Percentiles rank a stretch among this genome's conserved stretches.
Conservation (phyloP, 768 basidiomycete species). For the Lyophyllum decastes region DNA sequence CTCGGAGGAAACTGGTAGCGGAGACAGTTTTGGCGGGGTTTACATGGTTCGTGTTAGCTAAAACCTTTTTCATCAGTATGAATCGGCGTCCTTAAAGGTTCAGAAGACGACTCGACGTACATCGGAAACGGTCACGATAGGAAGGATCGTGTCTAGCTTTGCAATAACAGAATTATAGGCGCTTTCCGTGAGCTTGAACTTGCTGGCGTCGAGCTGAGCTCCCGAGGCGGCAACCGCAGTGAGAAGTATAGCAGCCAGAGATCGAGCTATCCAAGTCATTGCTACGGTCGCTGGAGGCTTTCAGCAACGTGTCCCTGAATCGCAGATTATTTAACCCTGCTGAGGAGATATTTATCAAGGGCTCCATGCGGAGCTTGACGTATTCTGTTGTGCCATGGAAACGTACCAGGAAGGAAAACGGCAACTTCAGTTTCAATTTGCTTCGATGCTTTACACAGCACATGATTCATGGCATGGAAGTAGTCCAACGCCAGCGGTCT, state of each 20-base stretch:
- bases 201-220: neutral
- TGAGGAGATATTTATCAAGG: neutral
- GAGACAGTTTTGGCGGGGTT: slow-evolving; percentile 10
- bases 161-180: slow-evolving; percentile 7
- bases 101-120: neutral
- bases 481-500: no score
- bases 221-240: neutral
- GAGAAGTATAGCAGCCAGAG: neutral
- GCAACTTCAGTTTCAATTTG: no score
- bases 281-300: neutral
- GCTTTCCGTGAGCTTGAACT: slow-evolving; percentile 39
- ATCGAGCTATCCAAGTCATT: neutral
- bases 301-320: neutral
- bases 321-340: neutral
- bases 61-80: slow-evolving; percentile 1
- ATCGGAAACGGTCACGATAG: slow-evolving; percentile 10
- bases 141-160: slow-evolving; percentile 10
- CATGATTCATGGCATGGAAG: no score
- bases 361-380: neutral
- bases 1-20: slow-evolving; percentile 8
- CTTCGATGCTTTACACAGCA: no score
- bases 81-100: neutral
- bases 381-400: neutral
- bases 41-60: slow-evolving; percentile 11
- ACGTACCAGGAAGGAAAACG: neutral